phyloP scores from a whole-genome alignment of 2,329 filamentous ascomycete species.

The Colletotrichum godetiae region DNA sequence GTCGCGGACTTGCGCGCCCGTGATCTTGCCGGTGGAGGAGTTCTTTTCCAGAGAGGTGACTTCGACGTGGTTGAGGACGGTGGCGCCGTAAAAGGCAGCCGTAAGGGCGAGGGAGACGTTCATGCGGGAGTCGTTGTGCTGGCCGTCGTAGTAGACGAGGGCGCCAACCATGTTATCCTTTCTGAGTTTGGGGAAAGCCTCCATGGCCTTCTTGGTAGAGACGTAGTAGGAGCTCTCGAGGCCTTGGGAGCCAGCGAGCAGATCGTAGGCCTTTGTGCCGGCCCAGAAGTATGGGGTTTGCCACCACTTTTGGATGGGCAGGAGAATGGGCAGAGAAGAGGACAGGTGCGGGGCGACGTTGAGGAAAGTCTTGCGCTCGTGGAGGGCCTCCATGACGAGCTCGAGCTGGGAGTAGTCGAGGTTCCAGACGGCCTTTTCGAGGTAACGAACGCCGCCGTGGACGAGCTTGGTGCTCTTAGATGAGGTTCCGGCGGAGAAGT shows the following conservation, averaged over 20 bases:
- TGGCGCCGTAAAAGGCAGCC: constrained; percentile 82
- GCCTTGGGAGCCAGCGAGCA: constrained; percentile 83
- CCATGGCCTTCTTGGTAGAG: constrained; percentile 80
- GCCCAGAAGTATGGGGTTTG: constrained; percentile 81
- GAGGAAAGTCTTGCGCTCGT: constrained; percentile 85
- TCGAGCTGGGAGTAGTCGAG: constrained; percentile 86
- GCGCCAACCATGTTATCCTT: constrained; percentile 80
- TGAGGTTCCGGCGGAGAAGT: constrained; percentile 85
- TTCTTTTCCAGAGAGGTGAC: constrained; percentile 81
- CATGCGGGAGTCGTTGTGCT: constrained; percentile 90
- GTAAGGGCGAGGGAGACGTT: constrained; percentile 87
- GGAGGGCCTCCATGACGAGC: constrained; percentile 83
- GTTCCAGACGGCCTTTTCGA: constrained; percentile 89
- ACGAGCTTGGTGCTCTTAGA: constrained; percentile 91
- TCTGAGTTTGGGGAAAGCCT: constrained; percentile 83
- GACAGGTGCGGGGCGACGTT: constrained; percentile 86
- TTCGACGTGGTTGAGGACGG: constrained; percentile 84
- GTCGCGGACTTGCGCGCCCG: constrained; percentile 67
- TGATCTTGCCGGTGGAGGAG: constrained; percentile 72
- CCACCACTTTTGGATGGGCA: constrained; percentile 86
- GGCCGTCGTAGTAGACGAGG: constrained; percentile 87
- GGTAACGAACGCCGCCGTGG: constrained; percentile 84
- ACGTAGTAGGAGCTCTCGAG: constrained; percentile 88
- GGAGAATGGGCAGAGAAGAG: constrained; percentile 84
- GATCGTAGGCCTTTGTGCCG: constrained; percentile 82